Conservation (phyloP, 352 stramenopile species). For the Pythium inflatum region DNA sequence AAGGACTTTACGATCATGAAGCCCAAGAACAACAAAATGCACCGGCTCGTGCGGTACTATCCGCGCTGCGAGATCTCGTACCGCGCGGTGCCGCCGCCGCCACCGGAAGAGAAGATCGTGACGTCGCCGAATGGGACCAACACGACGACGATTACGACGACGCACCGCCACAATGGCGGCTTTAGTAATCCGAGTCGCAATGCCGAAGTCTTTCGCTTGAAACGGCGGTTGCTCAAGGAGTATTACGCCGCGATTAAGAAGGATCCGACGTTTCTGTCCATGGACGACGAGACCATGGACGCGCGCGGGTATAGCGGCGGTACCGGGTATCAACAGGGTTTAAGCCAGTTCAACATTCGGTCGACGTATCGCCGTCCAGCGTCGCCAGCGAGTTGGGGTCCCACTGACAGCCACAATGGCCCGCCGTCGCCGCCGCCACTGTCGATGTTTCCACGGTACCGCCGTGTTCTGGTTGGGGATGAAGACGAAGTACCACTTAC, state of each 20-base stretch:
- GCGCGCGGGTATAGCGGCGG: not conserved
- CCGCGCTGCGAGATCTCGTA: slow-evolving; percentile 76
- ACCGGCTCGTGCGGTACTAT: slow-evolving; percentile 69
- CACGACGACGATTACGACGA: slow-evolving; percentile 45
- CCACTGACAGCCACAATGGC: slow-evolving; percentile 3
- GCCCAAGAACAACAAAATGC: slow-evolving; percentile 79
- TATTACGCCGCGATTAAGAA: slow-evolving; percentile 44
- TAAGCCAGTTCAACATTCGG: not conserved
- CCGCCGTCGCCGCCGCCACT: slow-evolving; percentile 8
- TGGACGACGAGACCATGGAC: slow-evolving; percentile 22
- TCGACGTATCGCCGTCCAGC: slow-evolving; percentile 31
- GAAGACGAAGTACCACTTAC: slow-evolving; percentile 45
- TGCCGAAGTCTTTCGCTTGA: slow-evolving; percentile 72
- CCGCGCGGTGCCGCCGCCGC: slow-evolving; percentile 52
- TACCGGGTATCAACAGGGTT: not conserved
- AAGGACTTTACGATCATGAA: slow-evolving; percentile 88
- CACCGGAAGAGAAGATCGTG: slow-evolving; percentile 58
- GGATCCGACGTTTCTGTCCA: slow-evolving; percentile 29
- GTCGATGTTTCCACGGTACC: slow-evolving; percentile 52
- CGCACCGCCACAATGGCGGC: slow-evolving; percentile 66
- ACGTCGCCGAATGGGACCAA: slow-evolving; percentile 58
- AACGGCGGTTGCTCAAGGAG: slow-evolving; percentile 62
- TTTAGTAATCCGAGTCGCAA: slow-evolving; percentile 78
- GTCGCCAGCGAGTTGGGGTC: slow-evolving; percentile 23
- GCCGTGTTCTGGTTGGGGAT: slow-evolving; percentile 37